Evolutionary conservation across 2,329 filamentous ascomycete genomes (phyloP).

Genomic region (Macrophomina pseudophaseolina): DNA sequence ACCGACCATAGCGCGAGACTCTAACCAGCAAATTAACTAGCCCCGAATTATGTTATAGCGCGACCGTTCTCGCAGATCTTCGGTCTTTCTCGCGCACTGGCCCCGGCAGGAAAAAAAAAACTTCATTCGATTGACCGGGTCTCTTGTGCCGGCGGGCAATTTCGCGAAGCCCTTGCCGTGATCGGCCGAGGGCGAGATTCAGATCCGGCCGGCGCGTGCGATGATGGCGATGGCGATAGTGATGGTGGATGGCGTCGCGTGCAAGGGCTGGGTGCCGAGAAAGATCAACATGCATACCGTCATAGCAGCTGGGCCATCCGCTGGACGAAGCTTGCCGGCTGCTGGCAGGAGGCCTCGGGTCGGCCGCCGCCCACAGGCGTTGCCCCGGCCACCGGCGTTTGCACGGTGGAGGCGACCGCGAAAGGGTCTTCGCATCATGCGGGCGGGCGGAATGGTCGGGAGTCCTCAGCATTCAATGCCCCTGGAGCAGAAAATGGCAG

Average conservation of each 20-base stretch:
- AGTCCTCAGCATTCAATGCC: not conserved
- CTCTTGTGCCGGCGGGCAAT: slow-evolving; percentile 1
- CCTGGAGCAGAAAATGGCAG: not conserved
- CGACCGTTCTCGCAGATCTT: not conserved
- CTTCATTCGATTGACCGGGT: not conserved
- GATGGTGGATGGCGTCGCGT: not conserved
- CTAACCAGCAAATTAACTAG: slow-evolving; percentile 7
- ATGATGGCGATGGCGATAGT: not conserved
- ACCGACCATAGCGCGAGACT: slow-evolving; percentile 6
- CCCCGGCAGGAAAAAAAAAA: not conserved
- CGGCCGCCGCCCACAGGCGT: not conserved
- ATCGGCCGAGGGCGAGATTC: slow-evolving; percentile 13
- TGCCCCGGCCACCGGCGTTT: not conserved
- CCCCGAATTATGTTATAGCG: slow-evolving; percentile 10
- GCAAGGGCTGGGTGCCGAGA: not conserved
- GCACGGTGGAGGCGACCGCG: not conserved
- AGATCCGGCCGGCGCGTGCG: slow-evolving; percentile 9
- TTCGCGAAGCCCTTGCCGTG: not conserved
- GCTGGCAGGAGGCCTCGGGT: not conserved
- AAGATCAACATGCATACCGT: slow-evolving; percentile 5
- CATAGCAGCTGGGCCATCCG: not conserved
- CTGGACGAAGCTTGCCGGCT: not conserved
- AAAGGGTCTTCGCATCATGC: slow-evolving; percentile 8
- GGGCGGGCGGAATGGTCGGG: not conserved
- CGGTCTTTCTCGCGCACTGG: not conserved